Evolutionary conservation across 352 stramenopile genomes (phyloP), one percentile per base, ranked within the genome.

Genomic region (Thalassiosira exigua): DNA sequence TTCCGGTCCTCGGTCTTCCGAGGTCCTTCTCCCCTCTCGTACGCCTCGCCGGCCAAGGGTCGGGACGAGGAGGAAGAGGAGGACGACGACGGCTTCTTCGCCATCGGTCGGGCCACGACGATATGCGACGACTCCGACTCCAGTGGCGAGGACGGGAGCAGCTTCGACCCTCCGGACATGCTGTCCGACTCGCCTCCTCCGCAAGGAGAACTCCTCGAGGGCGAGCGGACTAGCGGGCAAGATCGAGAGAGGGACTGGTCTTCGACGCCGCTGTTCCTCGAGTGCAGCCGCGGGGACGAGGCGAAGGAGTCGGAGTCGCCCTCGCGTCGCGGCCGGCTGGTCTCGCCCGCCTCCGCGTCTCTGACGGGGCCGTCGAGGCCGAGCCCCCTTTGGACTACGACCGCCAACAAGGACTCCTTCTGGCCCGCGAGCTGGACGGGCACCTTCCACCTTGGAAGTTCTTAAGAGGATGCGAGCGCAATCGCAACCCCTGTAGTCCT

Each of bases 81-180:
- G 3, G 62, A 50, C n/a, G 22, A 41, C 39, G 56, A 48, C 24
- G 56, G 54, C 56, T 61, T 69, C 12, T 62, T 62, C 4, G 29
- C 61, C n/a, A 80, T 80, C 50, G 5, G 33, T 41, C 52, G 71
- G 0, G 71, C 71, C 22, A 69, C 42, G 4, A 74, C 62, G 0
- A 80, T 80, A 17, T 64, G 46, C 30, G 71, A 80, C 26, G 33
- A 68, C 24, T 68, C 58, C n/a, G 46, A 56, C n/a, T 19, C 24
- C 9, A 56, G 46, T 29, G n/a, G 39, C 39, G n/a, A 11, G 39
- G 39, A 48, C 39, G 39, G 39, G 11, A 56, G 7, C 7, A 14
- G 46, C 46, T 56, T 7, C n/a, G 46, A 56, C 22, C 46, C 46
- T 19, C 64, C 64, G 24, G 64, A 73, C 17, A 73, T 73, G 64